Percentiles rank a stretch among this genome's conserved stretches.
Conservation (phyloP, 257 asterid species). For the Nicotiana tomentosiformis region DNA sequence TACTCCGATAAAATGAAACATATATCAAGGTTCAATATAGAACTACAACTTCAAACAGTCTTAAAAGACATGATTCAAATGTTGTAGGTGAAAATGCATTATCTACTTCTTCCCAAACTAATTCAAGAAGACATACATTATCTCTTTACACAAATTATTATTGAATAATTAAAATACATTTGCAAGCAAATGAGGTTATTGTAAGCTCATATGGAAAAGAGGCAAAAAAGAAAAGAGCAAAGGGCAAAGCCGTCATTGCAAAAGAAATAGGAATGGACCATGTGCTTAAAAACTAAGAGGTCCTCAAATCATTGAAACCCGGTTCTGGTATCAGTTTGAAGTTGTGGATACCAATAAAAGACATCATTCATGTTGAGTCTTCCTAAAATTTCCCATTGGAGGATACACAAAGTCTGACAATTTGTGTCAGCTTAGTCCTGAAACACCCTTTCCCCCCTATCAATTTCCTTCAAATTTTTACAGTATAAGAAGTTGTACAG, state of each 20-base stretch:
- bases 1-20: too few relatives aligned
- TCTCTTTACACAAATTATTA: too few relatives aligned
- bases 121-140: too few relatives aligned
- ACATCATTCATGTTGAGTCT: not conserved
- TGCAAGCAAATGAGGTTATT: too few relatives aligned
- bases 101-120: too few relatives aligned
- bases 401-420: not conserved
- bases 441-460: not conserved
- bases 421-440: not conserved
- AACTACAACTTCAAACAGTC: too few relatives aligned
- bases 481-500: not conserved
- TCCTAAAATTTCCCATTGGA: not conserved
- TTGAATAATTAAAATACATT: too few relatives aligned
- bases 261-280: not conserved
- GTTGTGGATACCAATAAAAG: not conserved
- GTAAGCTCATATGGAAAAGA: too few relatives aligned
- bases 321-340: not conserved
- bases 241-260: slow-evolving; percentile 7
- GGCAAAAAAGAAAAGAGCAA: not conserved
- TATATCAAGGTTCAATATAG: too few relatives aligned
- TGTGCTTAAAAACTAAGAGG: not conserved
- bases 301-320: not conserved
- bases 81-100: too few relatives aligned
- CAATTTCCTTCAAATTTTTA: not conserved
- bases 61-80: too few relatives aligned